Evolutionary conservation across 1,139 yeast genomes (phyloP), one percentile per base, ranked within the genome.

Genomic region (Blastobotrys buckinghamii): DNA sequence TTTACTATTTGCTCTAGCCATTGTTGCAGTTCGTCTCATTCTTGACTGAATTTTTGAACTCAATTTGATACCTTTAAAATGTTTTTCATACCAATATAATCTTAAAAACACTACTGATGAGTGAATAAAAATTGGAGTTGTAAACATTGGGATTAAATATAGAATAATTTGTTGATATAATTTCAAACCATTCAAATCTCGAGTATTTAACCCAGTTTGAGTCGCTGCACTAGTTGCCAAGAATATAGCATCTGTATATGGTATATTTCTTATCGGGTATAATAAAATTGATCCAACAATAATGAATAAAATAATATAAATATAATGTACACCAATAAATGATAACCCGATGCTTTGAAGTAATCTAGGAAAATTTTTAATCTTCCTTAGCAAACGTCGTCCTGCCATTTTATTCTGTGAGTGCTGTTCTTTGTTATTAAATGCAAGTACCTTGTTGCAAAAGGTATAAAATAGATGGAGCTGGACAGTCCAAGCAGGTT

Each of bases 121-220:
- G 65, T 92, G 95, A 51, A 94, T 88, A 62, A 85, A 84, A 22
- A 92, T 87, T 0, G 97, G 97, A 0, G 96, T 90, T 1, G 95
- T 78, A 20, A 88, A 58, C 55, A 80, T 73, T 33, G 94, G 70
- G 2, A 78, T 29, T 19, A 59, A 27, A 45, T 55, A 55, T 9
- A 61, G 16, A 10, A 53, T 54, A 19, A 89, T 76, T 63, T 90
- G 97, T 65, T 92, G 97, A 68, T 83, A 90, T 43, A 86, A 65
- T 1, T 73, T 67, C 52, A 87, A 58, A 0, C 69, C 65, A 60
- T 86, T 86, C 36, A 83, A 58, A 60, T 88, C 79, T 19, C 85
- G 72, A 0, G 97, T 82, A 61, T 88, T 88, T 51, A 94, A 70
- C 0, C 99, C 99, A 0, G 96, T 96, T 62, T 90, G 97, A 0